Evolutionary conservation across 768 basidiomycete genomes (phyloP).

Genomic region (Phlegmacium glaucopus): DNA sequence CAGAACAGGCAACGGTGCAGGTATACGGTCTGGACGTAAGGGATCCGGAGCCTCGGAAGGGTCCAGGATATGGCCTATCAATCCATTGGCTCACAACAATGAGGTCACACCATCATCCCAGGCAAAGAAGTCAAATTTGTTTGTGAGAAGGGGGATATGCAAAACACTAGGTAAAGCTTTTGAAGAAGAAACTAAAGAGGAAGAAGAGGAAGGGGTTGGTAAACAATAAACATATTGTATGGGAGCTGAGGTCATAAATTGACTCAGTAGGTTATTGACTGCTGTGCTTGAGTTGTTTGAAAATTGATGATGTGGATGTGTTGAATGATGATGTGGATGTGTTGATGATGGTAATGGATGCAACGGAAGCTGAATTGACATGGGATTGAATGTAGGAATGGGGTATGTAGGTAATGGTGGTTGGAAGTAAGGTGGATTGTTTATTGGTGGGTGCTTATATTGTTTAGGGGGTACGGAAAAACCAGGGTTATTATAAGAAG

Average conservation of each 20-base stretch:
- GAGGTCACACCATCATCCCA: constrained; percentile 2
- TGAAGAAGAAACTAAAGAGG: neutral
- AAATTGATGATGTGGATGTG: too few species aligned
- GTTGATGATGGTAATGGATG: neutral
- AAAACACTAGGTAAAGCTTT: constrained; percentile 2
- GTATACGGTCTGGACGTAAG: neutral
- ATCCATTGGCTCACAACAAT: neutral
- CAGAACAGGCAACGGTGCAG: neutral
- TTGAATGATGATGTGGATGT: neutral
- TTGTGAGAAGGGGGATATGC: constrained; percentile 1
- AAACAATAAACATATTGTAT: constrained; percentile 3
- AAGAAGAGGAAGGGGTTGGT: neutral
- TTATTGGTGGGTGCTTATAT: neutral
- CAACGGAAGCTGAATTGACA: neutral
- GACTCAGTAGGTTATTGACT: too few species aligned
- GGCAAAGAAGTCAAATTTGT: too few species aligned
- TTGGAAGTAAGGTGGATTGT: neutral
- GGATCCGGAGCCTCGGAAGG: constrained; percentile 1
- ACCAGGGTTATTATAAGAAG: too few species aligned
- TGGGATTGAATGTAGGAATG: neutral
- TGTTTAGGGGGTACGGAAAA: neutral
- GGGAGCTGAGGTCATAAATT: too few species aligned
- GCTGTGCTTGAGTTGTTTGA: too few species aligned
- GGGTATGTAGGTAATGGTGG: neutral
- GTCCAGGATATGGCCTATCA: constrained; percentile 1